Conservation (phyloP, 768 basidiomycete genomes). For the Tricholoma terreum region DNA sequence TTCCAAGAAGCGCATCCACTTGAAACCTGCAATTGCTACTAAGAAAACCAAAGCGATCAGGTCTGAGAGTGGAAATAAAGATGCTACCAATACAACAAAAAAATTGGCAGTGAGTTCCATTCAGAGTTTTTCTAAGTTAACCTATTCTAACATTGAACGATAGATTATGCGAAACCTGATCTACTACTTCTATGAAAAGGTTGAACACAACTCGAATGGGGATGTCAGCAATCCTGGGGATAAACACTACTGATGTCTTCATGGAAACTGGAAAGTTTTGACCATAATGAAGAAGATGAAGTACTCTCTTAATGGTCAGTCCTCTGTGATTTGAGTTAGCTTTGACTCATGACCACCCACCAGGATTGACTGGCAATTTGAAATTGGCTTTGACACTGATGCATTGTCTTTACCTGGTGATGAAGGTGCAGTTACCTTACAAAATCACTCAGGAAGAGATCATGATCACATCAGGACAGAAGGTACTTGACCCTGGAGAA, state of each 20-base stretch:
- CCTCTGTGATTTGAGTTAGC: neutral
- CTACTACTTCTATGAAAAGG: too few species aligned
- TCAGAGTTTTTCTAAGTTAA: too few species aligned
- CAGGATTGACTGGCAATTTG: neutral
- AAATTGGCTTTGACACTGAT: too few species aligned
- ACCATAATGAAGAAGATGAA: too few species aligned
- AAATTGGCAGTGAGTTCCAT: neutral
- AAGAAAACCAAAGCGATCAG: neutral
- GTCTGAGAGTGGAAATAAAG: neutral
- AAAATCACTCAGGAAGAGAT: too few species aligned
- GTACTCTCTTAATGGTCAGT: slow-evolving; percentile 11
- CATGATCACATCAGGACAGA: too few species aligned
- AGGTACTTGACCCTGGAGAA: too few species aligned
- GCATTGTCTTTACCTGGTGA: neutral
- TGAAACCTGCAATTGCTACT: neutral
- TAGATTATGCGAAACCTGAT: slow-evolving; percentile 11
- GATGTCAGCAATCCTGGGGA: slow-evolving; percentile 16
- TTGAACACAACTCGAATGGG: too few species aligned
- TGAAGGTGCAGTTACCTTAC: neutral
- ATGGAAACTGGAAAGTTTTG: slow-evolving; percentile 16
- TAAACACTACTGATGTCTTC: slow-evolving; percentile 19
- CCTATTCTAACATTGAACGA: neutral
- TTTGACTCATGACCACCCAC: neutral
- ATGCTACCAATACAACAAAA: neutral
- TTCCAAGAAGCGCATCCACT: neutral